These are phyloP conservation scores for Geranium incanum DNA, from an alignment of 441 rosid species.

Conservation along the genomic window DNA sequence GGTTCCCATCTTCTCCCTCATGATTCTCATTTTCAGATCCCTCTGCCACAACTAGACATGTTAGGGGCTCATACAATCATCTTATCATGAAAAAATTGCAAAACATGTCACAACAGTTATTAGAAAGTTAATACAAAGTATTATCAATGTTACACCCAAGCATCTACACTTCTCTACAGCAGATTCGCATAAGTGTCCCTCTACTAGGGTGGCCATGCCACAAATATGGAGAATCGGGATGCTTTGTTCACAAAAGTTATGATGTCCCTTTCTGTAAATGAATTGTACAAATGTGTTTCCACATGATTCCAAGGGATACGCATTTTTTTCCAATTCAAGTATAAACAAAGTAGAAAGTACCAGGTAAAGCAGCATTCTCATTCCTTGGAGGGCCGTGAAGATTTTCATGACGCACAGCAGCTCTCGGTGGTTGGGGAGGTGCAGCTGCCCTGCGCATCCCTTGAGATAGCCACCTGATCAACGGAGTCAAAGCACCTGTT, in stretches of 20 bases:
- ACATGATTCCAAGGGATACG: neutral
- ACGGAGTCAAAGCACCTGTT: constrained; percentile 90
- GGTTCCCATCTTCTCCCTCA: constrained; percentile 35
- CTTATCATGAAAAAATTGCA: neutral
- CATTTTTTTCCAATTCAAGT: neutral
- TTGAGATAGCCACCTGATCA: constrained; percentile 83
- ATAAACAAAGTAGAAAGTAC: constrained; percentile 30
- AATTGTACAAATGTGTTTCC: neutral
- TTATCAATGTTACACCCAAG: too few species aligned
- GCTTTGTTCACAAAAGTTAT: neutral
- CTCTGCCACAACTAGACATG: constrained; percentile 28
- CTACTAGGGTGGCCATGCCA: too few species aligned
- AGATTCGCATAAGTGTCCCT: too few species aligned
- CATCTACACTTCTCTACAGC: too few species aligned
- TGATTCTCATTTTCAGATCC: constrained; percentile 63
- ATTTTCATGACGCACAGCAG: constrained; percentile 62
- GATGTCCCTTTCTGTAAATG: neutral
- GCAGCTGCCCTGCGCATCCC: constrained; percentile 95
- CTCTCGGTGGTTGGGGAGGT: constrained; percentile 69
- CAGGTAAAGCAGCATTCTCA: constrained; percentile 46
- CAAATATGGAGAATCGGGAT: too few species aligned
- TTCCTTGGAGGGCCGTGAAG: constrained; percentile 45
- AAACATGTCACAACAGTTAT: neutral
- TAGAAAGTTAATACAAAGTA: too few species aligned
- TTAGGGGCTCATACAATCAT: neutral